Base-by-base conservation (phyloP, 2,329 filamentous ascomycete species). In the Pseudogymnoascus sp. region DNA sequence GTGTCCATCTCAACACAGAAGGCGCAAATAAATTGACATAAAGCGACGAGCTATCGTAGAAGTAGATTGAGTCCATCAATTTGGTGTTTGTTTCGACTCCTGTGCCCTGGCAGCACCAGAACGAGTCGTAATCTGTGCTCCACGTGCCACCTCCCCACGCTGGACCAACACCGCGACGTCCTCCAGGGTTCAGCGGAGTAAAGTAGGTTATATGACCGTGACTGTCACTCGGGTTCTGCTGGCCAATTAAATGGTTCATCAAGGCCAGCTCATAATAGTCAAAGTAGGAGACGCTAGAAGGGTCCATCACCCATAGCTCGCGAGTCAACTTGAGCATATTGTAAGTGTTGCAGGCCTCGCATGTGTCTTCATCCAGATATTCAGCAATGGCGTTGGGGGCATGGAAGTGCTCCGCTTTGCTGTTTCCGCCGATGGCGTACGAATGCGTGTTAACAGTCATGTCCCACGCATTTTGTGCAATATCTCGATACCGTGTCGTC, bases 251-350 rank as follows among this genome's bases (percentile, higher is more conserved):
- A 63, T 82, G 80, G 65, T 82, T 82, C 61, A 81, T 69, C 12
- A 82, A 66, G 0, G 78, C 77, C 2, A 74, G 74, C 70, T 83
- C 81, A 67, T 82, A 83, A 66, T 75, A 83, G 69, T 83, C 80
- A 65, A 83, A 81, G 68, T 82, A 82, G 1, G 71, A 69, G 2
- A 76, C 71, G 0, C 65, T 69, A 7, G 49, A 55, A 0, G 79
- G 78, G 29, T 79, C 72, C 33, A 77, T 69, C 1, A 74, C 69
- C 77, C 77, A 83, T 4, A 83, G 73, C 62, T 82, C 79, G 0
- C 79, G 75, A 0, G 81, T 81, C 37, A 83, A 70, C 67, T 82
- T 82, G 52, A 83, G 77, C 81, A 83, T 83, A 66, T 83, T 83
- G 68, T 82, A 82, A 0, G 78, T 80, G 68, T 83, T 82, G 70